These are phyloP conservation scores for Lenzites betulinus DNA, from an alignment of 768 basidiomycete species.

Conservation along the genomic window DNA sequence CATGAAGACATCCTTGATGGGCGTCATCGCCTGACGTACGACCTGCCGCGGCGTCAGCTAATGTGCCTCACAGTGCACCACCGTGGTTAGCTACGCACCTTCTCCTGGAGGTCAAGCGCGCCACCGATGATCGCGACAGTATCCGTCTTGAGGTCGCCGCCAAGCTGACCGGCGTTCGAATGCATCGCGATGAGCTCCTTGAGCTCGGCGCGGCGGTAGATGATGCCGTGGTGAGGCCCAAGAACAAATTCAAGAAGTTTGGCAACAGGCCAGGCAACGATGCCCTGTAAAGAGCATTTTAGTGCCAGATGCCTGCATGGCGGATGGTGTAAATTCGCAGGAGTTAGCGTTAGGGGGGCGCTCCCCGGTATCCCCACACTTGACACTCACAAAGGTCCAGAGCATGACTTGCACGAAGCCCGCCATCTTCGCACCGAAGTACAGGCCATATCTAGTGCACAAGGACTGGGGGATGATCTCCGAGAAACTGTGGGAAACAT, in stretches of 20 bases:
- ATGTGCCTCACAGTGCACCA: not conserved
- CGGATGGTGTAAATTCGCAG: too few relatives aligned
- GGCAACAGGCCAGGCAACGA: constrained; percentile 84
- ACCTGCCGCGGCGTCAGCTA: not conserved
- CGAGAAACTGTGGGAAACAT: constrained; percentile 58
- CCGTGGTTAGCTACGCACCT: constrained; percentile 38
- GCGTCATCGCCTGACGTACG: constrained; percentile 67
- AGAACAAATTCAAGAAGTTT: constrained; percentile 77
- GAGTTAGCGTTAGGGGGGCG: too few relatives aligned
- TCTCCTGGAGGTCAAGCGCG: constrained; percentile 86
- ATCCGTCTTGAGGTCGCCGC: constrained; percentile 84
- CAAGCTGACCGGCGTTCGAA: constrained; percentile 65
- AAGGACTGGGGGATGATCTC: constrained; percentile 93
- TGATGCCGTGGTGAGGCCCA: constrained; percentile 87
- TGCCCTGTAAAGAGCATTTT: constrained; percentile 44
- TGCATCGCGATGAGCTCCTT: constrained; percentile 93
- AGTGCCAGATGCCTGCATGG: not conserved
- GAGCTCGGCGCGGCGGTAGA: constrained; percentile 80
- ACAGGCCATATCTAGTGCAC: constrained; percentile 89
- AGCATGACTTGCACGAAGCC: constrained; percentile 67
- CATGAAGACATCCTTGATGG: constrained; percentile 82
- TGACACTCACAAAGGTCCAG: constrained; percentile 54
- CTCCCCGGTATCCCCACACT: not conserved
- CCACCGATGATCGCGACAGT: constrained; percentile 91
- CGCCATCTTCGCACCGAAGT: constrained; percentile 87